Evolutionary conservation across 2,329 filamentous ascomycete species (phyloP), one percentile per base, ranked within the genome.

Genomic region (Apiospora malaysiana): DNA sequence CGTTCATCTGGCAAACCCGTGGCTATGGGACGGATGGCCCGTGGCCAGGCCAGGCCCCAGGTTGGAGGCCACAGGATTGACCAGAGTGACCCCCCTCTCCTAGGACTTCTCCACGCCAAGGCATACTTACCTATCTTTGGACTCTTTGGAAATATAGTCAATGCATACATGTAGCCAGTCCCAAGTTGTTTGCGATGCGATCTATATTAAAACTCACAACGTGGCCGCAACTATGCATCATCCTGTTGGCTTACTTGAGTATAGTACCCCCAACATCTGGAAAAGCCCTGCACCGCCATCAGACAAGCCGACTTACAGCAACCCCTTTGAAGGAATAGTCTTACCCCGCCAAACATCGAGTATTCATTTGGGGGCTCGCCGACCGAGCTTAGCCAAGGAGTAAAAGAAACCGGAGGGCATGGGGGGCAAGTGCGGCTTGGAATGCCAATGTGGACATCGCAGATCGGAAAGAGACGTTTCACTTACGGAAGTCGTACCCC

Each of bases 101-200:
- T 9, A 59, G 51, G 27, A 37, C 51, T 59, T 59, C 51, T 37
- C 27, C 51, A 59, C 27, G 51, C 51, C 51, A 59, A 59, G 51
- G 51, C 51, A 18, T 32, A 37, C 9, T 37, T 16, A 32, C 8
- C 51, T 37, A 32, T 27, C 51, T 59, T 10, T 37, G 2, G 27
- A 40, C 32, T 4, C 56, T 9, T 63, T n/a, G 32, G 12, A 47
- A 63, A 4, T 40, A n/a, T 63, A 40, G 42, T 14, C 16, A 45
- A 45, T 18, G 1, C 42, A 16, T 45, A 14, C 18, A 32, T 14
- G n/a, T 40, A 63, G 56, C 40, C 56, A 40, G 32, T 12, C 32
- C 4, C 56, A n/a, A n/a, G 8, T 63, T 18, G 32, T 63, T 32
- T 23, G 14, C 7, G 5, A 40, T 21, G n/a, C 14, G 21, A 40